phyloP scores from a whole-genome alignment of 1,139 yeast genomes.

The Yamadazyma trypodendri region DNA sequence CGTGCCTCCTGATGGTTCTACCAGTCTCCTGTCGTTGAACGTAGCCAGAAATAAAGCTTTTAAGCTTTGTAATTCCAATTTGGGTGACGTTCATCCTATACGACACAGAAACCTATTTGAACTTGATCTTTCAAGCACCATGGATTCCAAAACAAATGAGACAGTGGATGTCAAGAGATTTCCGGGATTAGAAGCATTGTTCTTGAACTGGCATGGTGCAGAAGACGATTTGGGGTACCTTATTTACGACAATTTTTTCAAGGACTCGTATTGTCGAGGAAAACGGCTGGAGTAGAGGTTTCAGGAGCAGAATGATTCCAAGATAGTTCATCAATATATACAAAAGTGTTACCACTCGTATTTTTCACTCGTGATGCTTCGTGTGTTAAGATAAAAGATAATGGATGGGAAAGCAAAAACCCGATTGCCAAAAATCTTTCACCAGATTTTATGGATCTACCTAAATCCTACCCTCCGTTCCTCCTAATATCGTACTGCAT shows the following conservation, averaged over 20 bases:
- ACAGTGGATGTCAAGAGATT: constrained; percentile 8
- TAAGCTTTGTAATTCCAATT: constrained; percentile 11
- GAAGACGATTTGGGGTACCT: constrained; percentile 26
- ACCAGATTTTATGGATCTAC: neutral
- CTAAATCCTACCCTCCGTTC: neutral
- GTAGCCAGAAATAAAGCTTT: constrained; percentile 19
- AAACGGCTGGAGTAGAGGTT: constrained; percentile 17
- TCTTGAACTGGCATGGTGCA: constrained; percentile 19
- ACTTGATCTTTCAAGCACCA: constrained; percentile 22
- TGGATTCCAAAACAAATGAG: constrained; percentile 1
- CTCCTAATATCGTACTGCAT: too few species aligned
- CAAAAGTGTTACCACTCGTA: too few species aligned
- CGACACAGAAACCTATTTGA: constrained; percentile 20
- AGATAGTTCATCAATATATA: too few species aligned
- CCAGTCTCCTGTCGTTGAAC: constrained; percentile 18
- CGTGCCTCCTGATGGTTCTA: constrained; percentile 4
- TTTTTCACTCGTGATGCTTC: too few species aligned
- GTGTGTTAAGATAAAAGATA: neutral
- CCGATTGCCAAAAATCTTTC: too few species aligned
- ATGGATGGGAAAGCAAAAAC: neutral
- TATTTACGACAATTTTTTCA: constrained; percentile 18
- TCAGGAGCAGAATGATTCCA: too few species aligned
- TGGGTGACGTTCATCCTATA: constrained; percentile 16
- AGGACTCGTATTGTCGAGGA: constrained; percentile 15
- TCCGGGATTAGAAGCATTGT: constrained; percentile 18